Evolutionary conservation across 2,329 filamentous ascomycete species (phyloP).

Genomic region (Laburnicola sp.): DNA sequence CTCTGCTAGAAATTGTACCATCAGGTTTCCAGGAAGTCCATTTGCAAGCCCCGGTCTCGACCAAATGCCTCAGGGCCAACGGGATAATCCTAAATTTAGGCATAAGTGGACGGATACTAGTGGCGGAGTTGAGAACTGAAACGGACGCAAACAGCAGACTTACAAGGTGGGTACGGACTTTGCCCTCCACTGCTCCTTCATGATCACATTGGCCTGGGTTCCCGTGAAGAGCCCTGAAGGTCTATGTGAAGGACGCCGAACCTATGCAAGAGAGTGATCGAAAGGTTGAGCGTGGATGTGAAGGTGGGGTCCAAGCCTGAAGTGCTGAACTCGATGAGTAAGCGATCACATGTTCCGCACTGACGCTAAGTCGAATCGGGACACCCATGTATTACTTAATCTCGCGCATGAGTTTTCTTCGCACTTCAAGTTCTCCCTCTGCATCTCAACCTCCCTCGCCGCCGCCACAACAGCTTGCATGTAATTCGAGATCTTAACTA

Average conservation of each 20-base stretch:
- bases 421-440: background rate
- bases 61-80: background rate
- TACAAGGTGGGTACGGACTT: background rate
- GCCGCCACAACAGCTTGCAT: background rate
- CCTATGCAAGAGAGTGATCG: no score
- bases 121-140: background rate
- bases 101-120: background rate
- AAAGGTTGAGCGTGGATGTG: no score
- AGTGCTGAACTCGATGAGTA: no score
- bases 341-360: background rate
- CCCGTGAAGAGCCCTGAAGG: no score
- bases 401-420: constrained; percentile 2
- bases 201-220: no score
- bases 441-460: background rate
- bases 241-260: no score
- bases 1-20: no score
- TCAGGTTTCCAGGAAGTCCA: no score
- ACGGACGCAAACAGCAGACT: background rate
- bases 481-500: background rate
- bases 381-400: background rate
- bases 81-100: background rate
- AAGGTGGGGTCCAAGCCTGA: no score
- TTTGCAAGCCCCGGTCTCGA: background rate
- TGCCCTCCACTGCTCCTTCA: no score
- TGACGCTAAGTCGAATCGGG: background rate